These are phyloP conservation scores for Claviceps monticola DNA, from an alignment of 2,329 filamentous ascomycete species.

Conservation along the genomic window DNA sequence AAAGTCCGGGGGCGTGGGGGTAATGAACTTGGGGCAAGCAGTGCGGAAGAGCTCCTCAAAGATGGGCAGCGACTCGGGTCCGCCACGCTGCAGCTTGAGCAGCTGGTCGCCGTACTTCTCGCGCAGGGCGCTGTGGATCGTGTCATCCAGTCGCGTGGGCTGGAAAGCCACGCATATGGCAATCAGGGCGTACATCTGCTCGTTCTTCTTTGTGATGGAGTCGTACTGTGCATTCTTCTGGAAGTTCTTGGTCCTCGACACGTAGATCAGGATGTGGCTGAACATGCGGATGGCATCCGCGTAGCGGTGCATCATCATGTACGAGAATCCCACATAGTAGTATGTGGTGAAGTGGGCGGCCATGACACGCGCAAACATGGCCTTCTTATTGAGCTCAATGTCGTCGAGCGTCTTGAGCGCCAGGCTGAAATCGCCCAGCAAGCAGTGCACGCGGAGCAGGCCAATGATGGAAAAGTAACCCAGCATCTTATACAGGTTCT, in stretches of 20 bases:
- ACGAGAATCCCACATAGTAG: slow-evolving; percentile 99
- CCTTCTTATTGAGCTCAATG: slow-evolving; percentile 99
- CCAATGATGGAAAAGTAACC: slow-evolving; percentile 99
- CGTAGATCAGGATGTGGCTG: slow-evolving; percentile 98
- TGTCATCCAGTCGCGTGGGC: slow-evolving; percentile 93
- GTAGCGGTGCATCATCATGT: slow-evolving; percentile 99
- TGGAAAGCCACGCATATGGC: slow-evolving; percentile 98
- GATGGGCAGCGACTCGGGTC: slow-evolving; percentile 85
- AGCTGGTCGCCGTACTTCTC: slow-evolving; percentile 99
- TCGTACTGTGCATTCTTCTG: slow-evolving; percentile 98
- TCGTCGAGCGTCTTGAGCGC: slow-evolving; percentile 98
- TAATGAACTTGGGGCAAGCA: slow-evolving; percentile 99
- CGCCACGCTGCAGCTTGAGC: slow-evolving; percentile 88
- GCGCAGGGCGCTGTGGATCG: slow-evolving; percentile 91
- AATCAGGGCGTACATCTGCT: slow-evolving; percentile 98
- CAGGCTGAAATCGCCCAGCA: slow-evolving; percentile 94
- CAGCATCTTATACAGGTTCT: slow-evolving; percentile 93
- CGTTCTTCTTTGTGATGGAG: slow-evolving; percentile 98
- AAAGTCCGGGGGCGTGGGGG: slow-evolving; percentile 90
- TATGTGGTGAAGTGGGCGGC: slow-evolving; percentile 98
- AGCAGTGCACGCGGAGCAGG: slow-evolving; percentile 85
- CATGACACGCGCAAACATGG: slow-evolving; percentile 99
- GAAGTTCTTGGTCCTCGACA: slow-evolving; percentile 99
- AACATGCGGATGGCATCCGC: slow-evolving; percentile 99
- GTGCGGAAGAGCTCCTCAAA: slow-evolving; percentile 97